These are phyloP conservation scores for Phaffomyces thermotolerans DNA, from an alignment of 805 yeast species.

Conservation along the genomic window DNA sequence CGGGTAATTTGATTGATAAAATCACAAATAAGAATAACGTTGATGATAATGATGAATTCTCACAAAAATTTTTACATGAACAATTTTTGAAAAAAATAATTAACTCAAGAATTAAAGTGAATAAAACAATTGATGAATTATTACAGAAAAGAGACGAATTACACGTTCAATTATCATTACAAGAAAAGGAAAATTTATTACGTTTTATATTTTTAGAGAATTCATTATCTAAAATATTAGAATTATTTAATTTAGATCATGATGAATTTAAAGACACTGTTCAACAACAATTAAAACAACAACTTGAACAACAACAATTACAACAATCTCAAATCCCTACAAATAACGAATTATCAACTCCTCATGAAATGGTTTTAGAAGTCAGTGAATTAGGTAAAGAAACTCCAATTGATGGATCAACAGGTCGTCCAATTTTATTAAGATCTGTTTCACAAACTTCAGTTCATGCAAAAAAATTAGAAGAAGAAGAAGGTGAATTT, in stretches of 20 bases:
- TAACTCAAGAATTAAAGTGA: constrained; percentile 33
- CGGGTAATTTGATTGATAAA: constrained; percentile 52
- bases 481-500: constrained; percentile 87
- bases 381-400: constrained; percentile 39
- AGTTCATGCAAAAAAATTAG: constrained; percentile 64
- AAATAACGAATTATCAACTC: constrained; percentile 21
- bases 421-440: constrained; percentile 66
- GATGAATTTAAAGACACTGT: constrained; percentile 14
- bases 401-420: constrained; percentile 55
- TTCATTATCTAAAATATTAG: constrained; percentile 50
- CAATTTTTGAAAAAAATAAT: constrained; percentile 36
- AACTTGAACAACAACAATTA: constrained; percentile 1
- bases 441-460: constrained; percentile 60
- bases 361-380: constrained; percentile 70
- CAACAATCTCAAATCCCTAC: constrained; percentile 1
- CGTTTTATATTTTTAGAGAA: constrained; percentile 64
- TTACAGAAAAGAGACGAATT: constrained; percentile 48
- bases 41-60: constrained; percentile 25
- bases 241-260: constrained; percentile 23
- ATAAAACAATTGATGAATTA: constrained; percentile 46
- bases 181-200: constrained; percentile 71
- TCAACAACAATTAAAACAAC: constrained; percentile 3
- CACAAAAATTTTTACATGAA: constrained; percentile 30
- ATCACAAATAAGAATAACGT: constrained; percentile 18
- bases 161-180: constrained; percentile 36